Conservation (phyloP, 163 green algal species). For the Chlamydomonas reinhardtii region DNA sequence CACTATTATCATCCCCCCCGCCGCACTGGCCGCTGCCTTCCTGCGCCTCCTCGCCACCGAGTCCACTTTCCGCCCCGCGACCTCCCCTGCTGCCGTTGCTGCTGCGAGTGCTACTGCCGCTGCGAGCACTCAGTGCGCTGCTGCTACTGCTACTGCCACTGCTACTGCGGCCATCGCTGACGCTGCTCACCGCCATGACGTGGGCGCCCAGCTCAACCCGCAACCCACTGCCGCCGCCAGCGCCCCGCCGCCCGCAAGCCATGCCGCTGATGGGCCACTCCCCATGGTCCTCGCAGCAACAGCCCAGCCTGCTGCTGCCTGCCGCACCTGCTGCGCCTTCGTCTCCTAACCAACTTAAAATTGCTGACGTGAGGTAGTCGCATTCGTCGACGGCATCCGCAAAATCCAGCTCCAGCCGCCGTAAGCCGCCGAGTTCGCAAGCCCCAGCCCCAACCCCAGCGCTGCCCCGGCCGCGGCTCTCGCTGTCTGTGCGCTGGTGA, state of each 20-base stretch:
- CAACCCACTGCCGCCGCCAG: no score
- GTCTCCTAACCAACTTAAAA: neutral
- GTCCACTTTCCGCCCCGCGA: neutral
- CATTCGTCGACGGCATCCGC: neutral
- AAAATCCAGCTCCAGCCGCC: neutral
- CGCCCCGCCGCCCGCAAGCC: no score
- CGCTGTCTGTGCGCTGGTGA: neutral
- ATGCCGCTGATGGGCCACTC: no score
- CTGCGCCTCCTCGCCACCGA: neutral
- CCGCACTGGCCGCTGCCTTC: neutral
- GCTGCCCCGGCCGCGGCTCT: neutral
- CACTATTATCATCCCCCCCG: neutral
- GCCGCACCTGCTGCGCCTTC: neutral
- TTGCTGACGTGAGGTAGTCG: neutral
- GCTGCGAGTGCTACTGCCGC: neutral
- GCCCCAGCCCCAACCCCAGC: neutral
- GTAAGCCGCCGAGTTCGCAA: neutral
- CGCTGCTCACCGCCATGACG: neutral
- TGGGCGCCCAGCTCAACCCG: neutral
- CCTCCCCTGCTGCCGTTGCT: neutral
- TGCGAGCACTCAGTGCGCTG: no score
- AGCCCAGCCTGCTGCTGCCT: neutral
- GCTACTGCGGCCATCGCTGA: neutral
- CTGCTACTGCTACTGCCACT: constrained; percentile 4
- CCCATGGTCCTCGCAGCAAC: neutral